Base-by-base conservation (phyloP, 2,329 filamentous ascomycete species). In the Pestalotiopsis sp. region DNA sequence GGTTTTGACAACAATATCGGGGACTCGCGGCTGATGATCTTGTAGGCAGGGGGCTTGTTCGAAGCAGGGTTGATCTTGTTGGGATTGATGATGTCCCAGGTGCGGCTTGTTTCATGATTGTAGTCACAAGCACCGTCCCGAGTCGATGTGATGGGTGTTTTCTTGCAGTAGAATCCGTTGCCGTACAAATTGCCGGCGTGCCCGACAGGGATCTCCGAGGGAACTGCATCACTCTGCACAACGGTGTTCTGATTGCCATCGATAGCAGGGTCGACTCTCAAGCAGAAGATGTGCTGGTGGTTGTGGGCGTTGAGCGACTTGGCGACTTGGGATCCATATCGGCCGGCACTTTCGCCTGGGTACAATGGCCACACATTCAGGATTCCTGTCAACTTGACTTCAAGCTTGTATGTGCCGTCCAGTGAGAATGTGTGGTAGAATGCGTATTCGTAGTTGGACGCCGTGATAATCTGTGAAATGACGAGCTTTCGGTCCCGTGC, bases 401-500 rank as follows among this genome's bases (percentile, higher is more conserved):
- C 70, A 23, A 71, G 68, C 66, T 68, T 68, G 68, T 71, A 71
- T 13, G 70, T 70, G 13, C 70, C 70, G 58, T 71, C 70, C 14
- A 71, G 66, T 17, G 68, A 66, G 58, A 71, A 71, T n/a, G 25
- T 71, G 66, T 71, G 70, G 64, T 71, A 71, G 91, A 87, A 83
- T 2, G 86, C 80, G 70, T 87, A 93, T 75, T 93, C 91, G 79
- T 93, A 93, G 79, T 93, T 93, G 39, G 87, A 87, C 0, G 92
- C 83, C 0, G 91, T 93, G 72, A 90, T 88, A 76, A 92, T 90
- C 74, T 87, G 90, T 73, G 93, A 90, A 2, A 93, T 79, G 0
- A 93, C 88, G 1, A 93, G 80, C 72, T 91, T 86, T 2, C 91
- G 83, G 68, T 84, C 82, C 3, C 91, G 84, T 0, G 86, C 86